Base-by-base conservation (phyloP, 257 asterid species). In the Solanum virginianum region DNA sequence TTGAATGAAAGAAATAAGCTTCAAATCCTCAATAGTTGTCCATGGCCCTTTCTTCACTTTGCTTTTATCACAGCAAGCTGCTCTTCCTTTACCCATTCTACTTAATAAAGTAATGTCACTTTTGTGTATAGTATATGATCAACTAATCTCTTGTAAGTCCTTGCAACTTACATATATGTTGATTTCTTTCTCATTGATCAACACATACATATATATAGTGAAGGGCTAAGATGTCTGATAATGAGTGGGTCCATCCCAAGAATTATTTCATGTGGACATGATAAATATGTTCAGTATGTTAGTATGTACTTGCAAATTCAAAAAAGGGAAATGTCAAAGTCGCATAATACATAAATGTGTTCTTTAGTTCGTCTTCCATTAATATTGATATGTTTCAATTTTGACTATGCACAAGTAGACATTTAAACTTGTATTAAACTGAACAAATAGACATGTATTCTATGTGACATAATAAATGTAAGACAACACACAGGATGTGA, bases 41-140 rank as follows among this genome's bases (percentile, higher is more conserved):
- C 98, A 94, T 8, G 95, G 92, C 12, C 98, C 97, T 47, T 71
- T 89, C 90, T 90, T 91, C 63, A 93, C 97, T 82, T 90, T 89
- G 75, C 85, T 90, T 89, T 91, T 94, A 56, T 93, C 98, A 16
- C 97, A 92, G 85, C 97, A 93, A 10, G 95, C 95, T 4, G 95
- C 90, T 81, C 98, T 90, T 13, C 97, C 95, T 84, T 57, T 86
- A 10, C 92, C 94, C 92, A 89, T 88, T 26, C 8, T 65, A 13
- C 3, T 26, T 65, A 26, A 65, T 15, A 54, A 51, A 36, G 41
- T 10, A 62, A 62, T n/a, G n/a, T n/a, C 26, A 24, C 9, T 63
- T 63, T 0, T 63, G 39, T 60, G 2, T 22, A 11, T 62, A 11
- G n/a, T 32, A 24, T 63, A 63, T 26, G 71, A 63, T 63, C 20